Evolutionary conservation across 1,284 basidiomycete genomes (phyloP), one percentile per base, ranked within the genome.

Genomic region (Leccinum solheimii): DNA sequence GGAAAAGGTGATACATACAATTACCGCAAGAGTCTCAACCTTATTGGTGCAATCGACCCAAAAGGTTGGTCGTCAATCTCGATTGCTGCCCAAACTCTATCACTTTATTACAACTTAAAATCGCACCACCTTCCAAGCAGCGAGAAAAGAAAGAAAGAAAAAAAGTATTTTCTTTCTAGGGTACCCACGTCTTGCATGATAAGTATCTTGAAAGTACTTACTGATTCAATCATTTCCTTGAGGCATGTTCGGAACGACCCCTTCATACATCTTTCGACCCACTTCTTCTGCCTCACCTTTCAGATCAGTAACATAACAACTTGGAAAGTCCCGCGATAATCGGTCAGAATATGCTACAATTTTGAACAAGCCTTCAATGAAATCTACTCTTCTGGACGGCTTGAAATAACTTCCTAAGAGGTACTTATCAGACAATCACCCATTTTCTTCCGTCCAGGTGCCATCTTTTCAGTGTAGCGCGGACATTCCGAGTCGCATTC

Each of bases 41-140:
- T 74, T 74, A 74, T 77, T 75, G 72, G 72, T 65, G 74, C 68
- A 65, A 64, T 52, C 58, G 72, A 74, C 73, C 75, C 74, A 74
- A 77, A 77, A 74, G 72, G 73, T 56, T 74, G 71, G 75, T 77
- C 66, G 75, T 68, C 72, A 74, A 74, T 74, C 72, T 74, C 74
- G 72, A 74, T 74, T 77, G 55, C 56, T 55, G 63, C 21, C 65
- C 69, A 72, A 74, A 74, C 72, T 75, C 72, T 77, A 74, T 74
- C 75, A 77, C 72, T 75, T 77, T 74, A 76, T 77, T 77, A 57
- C 75, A 74, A 76, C 75, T 59, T 64, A 74, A 76, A 76, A 73
- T 61, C 58, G 53, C 61, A 52, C 38, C 60, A 52, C 55, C 58
- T 50, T 43, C 45, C 62, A 49, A 62, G 66, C 60, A 52, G 57